Conservation (phyloP, 345 rosid genomes). For the Populus ilicifolia region DNA sequence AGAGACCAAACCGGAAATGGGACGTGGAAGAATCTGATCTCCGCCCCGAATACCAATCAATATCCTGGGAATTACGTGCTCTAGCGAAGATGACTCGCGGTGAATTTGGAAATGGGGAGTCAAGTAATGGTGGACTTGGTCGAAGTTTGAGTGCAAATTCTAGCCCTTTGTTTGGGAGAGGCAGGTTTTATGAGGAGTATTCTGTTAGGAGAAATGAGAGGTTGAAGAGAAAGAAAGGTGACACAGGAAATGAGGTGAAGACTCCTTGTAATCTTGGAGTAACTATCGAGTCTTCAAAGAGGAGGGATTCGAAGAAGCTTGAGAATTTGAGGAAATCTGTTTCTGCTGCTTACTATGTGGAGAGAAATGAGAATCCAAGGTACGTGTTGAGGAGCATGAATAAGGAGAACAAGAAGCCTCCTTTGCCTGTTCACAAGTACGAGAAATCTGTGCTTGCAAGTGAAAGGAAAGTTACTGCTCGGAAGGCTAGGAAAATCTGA, state of each 20-base stretch:
- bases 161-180: conserved; percentile 62
- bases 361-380: conserved; percentile 46
- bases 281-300: conserved; percentile 48
- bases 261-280: conserved; percentile 57
- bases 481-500: conserved; percentile 35
- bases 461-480: conserved; percentile 22
- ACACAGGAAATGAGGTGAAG: conserved; percentile 18
- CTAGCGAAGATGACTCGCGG: conserved; percentile 47
- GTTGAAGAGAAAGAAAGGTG: conserved; percentile 60
- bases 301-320: conserved; percentile 49
- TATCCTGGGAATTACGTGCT: conserved; percentile 64
- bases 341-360: conserved; percentile 41
- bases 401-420: conserved; percentile 74
- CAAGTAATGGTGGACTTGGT: conserved; percentile 7
- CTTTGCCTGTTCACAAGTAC: conserved; percentile 30
- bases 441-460: conserved; percentile 25
- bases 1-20: conserved; percentile 37
- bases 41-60: conserved; percentile 50
- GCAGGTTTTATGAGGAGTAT: conserved; percentile 79
- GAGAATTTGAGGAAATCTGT: conserved; percentile 54
- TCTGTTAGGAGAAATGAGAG: conserved; percentile 79
- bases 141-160: conserved; percentile 20
- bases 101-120: conserved; percentile 30
- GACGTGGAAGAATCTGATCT: conserved; percentile 37
- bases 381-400: conserved; percentile 70